Conservation (phyloP, 2,329 filamentous ascomycete genomes). For the Clonostachys solani region DNA sequence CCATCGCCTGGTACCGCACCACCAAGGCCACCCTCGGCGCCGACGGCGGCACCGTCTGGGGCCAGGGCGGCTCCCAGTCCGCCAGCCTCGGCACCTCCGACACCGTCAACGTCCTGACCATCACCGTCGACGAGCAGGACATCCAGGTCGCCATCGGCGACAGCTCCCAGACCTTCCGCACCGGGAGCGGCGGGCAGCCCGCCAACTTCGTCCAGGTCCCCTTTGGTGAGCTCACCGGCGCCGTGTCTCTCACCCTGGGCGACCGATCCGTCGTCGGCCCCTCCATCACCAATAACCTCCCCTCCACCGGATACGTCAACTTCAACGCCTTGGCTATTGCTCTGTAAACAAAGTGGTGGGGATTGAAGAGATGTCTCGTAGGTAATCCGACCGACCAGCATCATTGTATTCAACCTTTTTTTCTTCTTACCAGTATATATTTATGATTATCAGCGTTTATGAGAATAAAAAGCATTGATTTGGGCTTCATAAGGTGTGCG, state of each 20-base stretch:
- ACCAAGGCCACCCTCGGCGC: slow-evolving; percentile 15
- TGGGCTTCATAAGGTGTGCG: too few relatives aligned
- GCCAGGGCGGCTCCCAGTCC: slow-evolving; percentile 14
- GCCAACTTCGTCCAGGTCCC: slow-evolving; percentile 14
- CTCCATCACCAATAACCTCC: slow-evolving; percentile 9
- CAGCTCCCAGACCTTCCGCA: slow-evolving; percentile 6
- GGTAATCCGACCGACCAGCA: too few relatives aligned
- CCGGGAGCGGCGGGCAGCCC: slow-evolving; percentile 7
- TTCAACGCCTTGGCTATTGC: slow-evolving; percentile 12
- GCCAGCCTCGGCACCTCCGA: slow-evolving; percentile 14
- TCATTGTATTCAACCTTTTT: too few relatives aligned
- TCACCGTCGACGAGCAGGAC: slow-evolving; percentile 15
- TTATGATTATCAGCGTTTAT: too few relatives aligned
- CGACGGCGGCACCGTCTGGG: slow-evolving; percentile 23
- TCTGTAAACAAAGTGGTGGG: slow-evolving; percentile 1
- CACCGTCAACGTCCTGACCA: slow-evolving; percentile 25
- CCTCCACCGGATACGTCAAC: slow-evolving; percentile 11
- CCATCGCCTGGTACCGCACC: slow-evolving; percentile 26
- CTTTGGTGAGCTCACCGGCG: slow-evolving; percentile 7
- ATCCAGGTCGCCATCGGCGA: slow-evolving; percentile 23
- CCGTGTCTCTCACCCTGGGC: slow-evolving; percentile 11
- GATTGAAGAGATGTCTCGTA: too few relatives aligned
- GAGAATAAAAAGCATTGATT: too few relatives aligned
- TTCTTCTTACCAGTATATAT: too few relatives aligned
- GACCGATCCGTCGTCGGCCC: slow-evolving; percentile 7